Evolutionary conservation across 352 stramenopile species (phyloP).

Genomic region (Pythium biforme): DNA sequence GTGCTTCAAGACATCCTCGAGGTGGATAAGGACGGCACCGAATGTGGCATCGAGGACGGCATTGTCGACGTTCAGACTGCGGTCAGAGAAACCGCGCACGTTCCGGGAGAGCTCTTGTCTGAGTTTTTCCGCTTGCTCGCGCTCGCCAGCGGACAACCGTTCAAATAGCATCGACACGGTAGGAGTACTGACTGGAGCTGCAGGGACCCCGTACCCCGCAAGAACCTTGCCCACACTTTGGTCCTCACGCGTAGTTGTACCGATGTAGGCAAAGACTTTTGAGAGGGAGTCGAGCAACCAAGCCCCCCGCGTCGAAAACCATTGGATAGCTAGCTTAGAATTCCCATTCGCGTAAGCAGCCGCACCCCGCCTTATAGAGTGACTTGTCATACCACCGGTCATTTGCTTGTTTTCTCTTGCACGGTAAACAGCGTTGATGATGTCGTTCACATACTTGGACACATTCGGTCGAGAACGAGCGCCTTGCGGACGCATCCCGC

Average conservation of each 20-base stretch:
- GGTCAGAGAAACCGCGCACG: not conserved
- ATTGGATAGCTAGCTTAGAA: conserved; percentile 24
- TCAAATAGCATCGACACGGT: not conserved
- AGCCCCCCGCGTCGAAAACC: conserved; percentile 18
- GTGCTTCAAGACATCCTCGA: not conserved
- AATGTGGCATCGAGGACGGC: not conserved
- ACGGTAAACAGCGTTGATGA: not conserved
- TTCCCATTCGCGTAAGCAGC: not conserved
- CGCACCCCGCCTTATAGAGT: not conserved
- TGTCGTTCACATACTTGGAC: not conserved
- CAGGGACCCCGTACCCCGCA: not conserved
- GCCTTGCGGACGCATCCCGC: not conserved
- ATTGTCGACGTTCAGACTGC: not conserved
- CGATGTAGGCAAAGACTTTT: conserved; percentile 32
- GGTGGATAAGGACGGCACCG: not conserved
- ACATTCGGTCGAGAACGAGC: not conserved
- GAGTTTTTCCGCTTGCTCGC: not conserved
- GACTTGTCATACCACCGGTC: not conserved
- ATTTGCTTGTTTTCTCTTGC: not conserved
- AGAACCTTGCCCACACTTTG: conserved; percentile 22
- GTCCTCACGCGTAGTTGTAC: conserved; percentile 21
- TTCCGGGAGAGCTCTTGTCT: not conserved
- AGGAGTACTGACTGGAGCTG: not conserved
- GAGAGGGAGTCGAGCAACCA: conserved; percentile 22
- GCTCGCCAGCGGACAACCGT: not conserved